These are phyloP conservation scores for Rhizoclosmatium sp. DNA, from an alignment of 192 early-diverging fungal species.

Conservation along the genomic window DNA sequence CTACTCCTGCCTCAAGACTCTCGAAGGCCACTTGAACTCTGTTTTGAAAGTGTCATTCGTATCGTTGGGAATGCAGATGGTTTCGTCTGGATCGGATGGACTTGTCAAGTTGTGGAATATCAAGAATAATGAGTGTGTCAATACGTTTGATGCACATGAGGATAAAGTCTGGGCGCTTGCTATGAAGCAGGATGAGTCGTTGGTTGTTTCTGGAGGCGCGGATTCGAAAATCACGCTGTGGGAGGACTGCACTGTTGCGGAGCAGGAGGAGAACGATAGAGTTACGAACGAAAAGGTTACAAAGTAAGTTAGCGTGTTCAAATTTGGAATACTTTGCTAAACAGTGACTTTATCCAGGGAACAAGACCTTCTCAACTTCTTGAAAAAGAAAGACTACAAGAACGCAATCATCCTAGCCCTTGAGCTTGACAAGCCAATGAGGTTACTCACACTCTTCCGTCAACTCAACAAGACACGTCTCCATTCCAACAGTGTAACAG, in stretches of 20 bases:
- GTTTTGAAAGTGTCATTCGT: conserved; percentile 88
- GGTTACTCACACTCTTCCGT: conserved; percentile 71
- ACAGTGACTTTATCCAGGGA: conserved; percentile 62
- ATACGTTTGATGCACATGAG: conserved; percentile 92
- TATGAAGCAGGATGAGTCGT: conserved; percentile 66
- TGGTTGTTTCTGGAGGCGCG: conserved; percentile 88
- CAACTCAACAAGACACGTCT: conserved; percentile 9
- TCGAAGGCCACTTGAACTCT: conserved; percentile 98
- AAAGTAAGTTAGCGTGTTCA: conserved; percentile 57
- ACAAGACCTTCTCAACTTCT: conserved; percentile 89
- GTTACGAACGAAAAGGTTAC: conserved; percentile 73
- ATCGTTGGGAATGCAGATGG: conserved; percentile 85
- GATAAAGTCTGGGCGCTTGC: conserved; percentile 95
- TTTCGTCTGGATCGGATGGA: conserved; percentile 90
- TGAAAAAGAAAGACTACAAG: conserved; percentile 88
- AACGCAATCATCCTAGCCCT: conserved; percentile 90
- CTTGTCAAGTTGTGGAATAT: conserved; percentile 97
- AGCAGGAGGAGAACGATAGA: conserved; percentile 73
- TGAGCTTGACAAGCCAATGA: conserved; percentile 88
- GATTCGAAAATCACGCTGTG: conserved; percentile 92
- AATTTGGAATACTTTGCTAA: conserved; percentile 20
- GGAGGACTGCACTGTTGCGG: conserved; percentile 89
- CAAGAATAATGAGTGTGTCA: conserved; percentile 86
- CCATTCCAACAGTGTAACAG: conserved; percentile 62
- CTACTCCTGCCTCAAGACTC: conserved; percentile 88